Percentiles rank a stretch among this genome's conserved stretches.
Evolutionary conservation across 371 early-diverging fungal species (phyloP).

Genomic region (Synchytrium microbalum): DNA sequence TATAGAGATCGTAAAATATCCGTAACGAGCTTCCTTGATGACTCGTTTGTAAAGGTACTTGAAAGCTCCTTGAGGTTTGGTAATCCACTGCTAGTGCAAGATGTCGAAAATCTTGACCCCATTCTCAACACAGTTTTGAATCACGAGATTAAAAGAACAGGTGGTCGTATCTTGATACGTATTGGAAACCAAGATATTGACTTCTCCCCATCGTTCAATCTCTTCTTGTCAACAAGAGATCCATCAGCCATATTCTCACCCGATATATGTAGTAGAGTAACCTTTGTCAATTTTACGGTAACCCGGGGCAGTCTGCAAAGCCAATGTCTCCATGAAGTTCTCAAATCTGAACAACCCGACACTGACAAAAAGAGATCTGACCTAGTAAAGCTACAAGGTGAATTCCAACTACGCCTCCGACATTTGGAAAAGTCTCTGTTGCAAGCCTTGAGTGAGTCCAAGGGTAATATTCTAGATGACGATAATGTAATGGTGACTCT

Average conservation of each 20-base stretch:
- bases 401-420: conserved; percentile 86
- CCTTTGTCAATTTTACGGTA: conserved; percentile 97
- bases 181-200: conserved; percentile 96
- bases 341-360: conserved; percentile 92
- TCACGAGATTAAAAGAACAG: conserved; percentile 90
- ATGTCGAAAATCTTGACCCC: conserved; percentile 95
- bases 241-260: conserved; percentile 89
- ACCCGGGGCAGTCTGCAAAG: conserved; percentile 91
- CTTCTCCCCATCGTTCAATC: conserved; percentile 93
- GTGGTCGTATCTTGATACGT: conserved; percentile 92
- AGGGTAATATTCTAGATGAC: conserved; percentile 96
- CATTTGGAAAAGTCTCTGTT: conserved; percentile 90
- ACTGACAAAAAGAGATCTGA: conserved; percentile 88
- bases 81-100: conserved; percentile 92
- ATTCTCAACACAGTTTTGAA: conserved; percentile 95
- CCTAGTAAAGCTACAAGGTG: conserved; percentile 89
- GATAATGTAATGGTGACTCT: conserved; percentile 88
- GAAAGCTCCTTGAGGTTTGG: conserved; percentile 98
- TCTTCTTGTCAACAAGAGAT: conserved; percentile 91
- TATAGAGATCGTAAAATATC: conserved; percentile 82
- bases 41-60: conserved; percentile 91
- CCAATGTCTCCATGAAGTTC: conserved; percentile 91
- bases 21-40: conserved; percentile 94
- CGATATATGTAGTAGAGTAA: conserved; percentile 93
- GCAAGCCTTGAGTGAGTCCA: conserved; percentile 86